These are phyloP conservation scores for Tricholoma bakamatsutake DNA, from an alignment of 768 basidiomycete species.

Conservation along the genomic window DNA sequence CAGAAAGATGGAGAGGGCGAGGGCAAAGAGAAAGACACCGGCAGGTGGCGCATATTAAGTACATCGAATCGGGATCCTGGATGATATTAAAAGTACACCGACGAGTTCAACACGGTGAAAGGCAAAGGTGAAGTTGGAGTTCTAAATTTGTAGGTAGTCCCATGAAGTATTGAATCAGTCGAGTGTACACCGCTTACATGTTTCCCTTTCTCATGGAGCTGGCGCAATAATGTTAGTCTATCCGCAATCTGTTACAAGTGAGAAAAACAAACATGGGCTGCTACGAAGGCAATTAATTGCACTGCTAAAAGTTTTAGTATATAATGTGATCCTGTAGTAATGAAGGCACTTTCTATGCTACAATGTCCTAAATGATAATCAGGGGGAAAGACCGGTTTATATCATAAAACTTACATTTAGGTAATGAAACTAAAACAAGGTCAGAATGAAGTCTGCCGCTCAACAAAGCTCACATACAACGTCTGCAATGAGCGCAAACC, in stretches of 20 bases:
- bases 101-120: slow-evolving; percentile 53
- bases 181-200: slow-evolving; percentile 26
- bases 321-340: too few species aligned
- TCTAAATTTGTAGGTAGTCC: slow-evolving; percentile 22
- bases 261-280: slow-evolving; percentile 34
- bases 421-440: slow-evolving; percentile 42
- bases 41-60: slow-evolving; percentile 2
- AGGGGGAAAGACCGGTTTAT: background rate
- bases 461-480: slow-evolving; percentile 31
- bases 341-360: slow-evolving; percentile 36
- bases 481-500: slow-evolving; percentile 51
- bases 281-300: slow-evolving; percentile 40
- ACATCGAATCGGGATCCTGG: background rate
- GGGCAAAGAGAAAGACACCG: slow-evolving; percentile 45
- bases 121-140: slow-evolving; percentile 46
- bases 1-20: slow-evolving; percentile 44
- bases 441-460: background rate
- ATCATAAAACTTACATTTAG: slow-evolving; percentile 34
- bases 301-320: too few species aligned
- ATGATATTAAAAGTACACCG: slow-evolving; percentile 26
- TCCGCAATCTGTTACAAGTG: background rate
- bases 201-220: slow-evolving; percentile 40
- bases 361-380: slow-evolving; percentile 31
- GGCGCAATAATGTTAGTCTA: background rate
- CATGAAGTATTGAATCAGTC: background rate